Evolutionary conservation across 305 asterid genomes (phyloP).

Genomic region (Euphrasia arctica): DNA sequence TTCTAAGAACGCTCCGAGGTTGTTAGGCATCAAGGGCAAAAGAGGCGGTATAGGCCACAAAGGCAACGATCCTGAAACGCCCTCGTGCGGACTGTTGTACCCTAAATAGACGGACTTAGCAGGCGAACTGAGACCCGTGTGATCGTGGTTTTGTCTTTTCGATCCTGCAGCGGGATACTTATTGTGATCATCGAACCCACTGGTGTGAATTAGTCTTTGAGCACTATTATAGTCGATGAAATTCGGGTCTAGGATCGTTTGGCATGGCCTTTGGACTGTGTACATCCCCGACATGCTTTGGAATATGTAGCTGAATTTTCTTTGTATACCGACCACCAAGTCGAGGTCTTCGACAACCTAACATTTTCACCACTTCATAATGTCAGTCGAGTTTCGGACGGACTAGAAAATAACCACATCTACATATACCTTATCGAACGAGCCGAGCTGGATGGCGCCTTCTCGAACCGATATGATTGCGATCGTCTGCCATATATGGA

Average conservation of each 20-base stretch:
- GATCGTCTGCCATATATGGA: conserved; percentile 53
- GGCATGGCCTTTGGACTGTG: conserved; percentile 53
- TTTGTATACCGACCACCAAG: conserved; percentile 61
- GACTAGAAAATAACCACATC: neutral
- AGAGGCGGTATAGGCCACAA: conserved; percentile 65
- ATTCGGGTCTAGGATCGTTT: conserved; percentile 36
- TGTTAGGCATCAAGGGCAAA: conserved; percentile 40
- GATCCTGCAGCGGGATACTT: conserved; percentile 36
- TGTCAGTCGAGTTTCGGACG: neutral
- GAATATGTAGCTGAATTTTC: conserved; percentile 61
- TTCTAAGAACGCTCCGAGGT: conserved; percentile 29
- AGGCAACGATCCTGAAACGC: conserved; percentile 35
- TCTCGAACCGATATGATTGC: conserved; percentile 72
- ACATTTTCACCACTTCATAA: neutral
- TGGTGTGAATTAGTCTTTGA: conserved; percentile 26
- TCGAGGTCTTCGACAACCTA: conserved; percentile 68
- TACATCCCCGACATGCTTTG: conserved; percentile 67
- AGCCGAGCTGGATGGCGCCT: conserved; percentile 81
- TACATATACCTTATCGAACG: conserved; percentile 56
- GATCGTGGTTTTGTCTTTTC: conserved; percentile 42
- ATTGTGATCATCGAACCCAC: conserved; percentile 25
- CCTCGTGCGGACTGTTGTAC: conserved; percentile 44
- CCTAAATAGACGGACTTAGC: conserved; percentile 50
- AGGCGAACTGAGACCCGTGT: conserved; percentile 26
- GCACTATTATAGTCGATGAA: conserved; percentile 27